Conservation (phyloP, 1,284 basidiomycete genomes). For the Ganoderma lucidum region DNA sequence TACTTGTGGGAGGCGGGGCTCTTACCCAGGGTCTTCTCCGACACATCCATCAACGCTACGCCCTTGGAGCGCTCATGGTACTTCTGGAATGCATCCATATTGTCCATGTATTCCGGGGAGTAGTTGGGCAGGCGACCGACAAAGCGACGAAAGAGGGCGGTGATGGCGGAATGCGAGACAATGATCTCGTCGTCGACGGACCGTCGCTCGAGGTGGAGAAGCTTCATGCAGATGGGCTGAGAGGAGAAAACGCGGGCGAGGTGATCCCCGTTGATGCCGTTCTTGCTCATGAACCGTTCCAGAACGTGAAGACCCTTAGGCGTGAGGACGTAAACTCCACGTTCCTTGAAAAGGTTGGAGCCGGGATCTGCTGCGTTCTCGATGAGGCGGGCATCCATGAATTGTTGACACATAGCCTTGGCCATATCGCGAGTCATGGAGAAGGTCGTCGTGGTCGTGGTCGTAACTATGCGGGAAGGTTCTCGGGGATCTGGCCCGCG, state of each 20-base stretch:
- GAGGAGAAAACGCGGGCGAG: conserved; percentile 90
- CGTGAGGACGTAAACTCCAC: conserved; percentile 95
- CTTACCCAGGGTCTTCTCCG: conserved; percentile 66
- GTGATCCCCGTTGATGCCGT: conserved; percentile 96
- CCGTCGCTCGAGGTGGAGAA: conserved; percentile 95
- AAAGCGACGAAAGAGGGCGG: conserved; percentile 95
- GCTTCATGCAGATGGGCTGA: conserved; percentile 98
- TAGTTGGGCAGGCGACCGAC: conserved; percentile 89
- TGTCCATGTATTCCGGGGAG: conserved; percentile 53
- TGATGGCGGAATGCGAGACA: conserved; percentile 92
- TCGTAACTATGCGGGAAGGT: conserved; percentile 96
- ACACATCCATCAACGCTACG: conserved; percentile 73
- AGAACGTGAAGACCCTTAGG: conserved; percentile 98
- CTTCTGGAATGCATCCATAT: conserved; percentile 73
- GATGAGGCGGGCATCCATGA: conserved; percentile 98
- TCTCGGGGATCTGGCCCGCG: conserved; percentile 98
- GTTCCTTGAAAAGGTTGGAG: conserved; percentile 94
- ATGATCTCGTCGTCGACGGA: conserved; percentile 97
- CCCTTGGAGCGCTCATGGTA: conserved; percentile 85
- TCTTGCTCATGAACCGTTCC: conserved; percentile 99
- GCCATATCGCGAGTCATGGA: conserved; percentile 99
- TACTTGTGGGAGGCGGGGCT: conserved; percentile 65
- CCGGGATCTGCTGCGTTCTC: conserved; percentile 94
- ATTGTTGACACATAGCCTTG: conserved; percentile 99
- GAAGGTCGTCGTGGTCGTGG: conserved; percentile 99